phyloP scores from a whole-genome alignment of 257 asterid species.

The Solanum chiquidenum region DNA sequence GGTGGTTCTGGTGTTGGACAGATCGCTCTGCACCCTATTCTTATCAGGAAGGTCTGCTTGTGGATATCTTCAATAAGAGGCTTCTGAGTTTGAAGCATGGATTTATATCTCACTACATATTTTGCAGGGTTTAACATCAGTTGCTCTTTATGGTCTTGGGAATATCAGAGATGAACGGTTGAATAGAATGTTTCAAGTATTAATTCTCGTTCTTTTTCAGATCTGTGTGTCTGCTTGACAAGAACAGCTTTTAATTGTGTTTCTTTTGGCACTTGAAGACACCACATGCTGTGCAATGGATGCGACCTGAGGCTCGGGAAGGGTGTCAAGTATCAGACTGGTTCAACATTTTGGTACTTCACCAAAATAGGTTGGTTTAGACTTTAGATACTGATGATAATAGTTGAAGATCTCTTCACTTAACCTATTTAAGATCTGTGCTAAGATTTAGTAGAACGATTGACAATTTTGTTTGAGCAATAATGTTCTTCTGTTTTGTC shows the following conservation, averaged over 20 bases:
- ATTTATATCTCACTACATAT: background rate
- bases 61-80: slow-evolving; percentile 2
- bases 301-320: slow-evolving; percentile 93
- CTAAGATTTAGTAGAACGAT: background rate
- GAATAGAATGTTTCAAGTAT: slow-evolving; percentile 97
- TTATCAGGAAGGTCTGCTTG: slow-evolving; percentile 62
- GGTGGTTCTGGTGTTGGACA: slow-evolving; percentile 99
- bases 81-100: background rate
- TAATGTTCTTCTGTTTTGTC: slow-evolving; percentile 4
- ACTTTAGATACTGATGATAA: background rate
- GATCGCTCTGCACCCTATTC: slow-evolving; percentile 84
- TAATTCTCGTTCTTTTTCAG: background rate
- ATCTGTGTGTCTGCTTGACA: background rate
- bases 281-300: slow-evolving; percentile 99
- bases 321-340: slow-evolving; percentile 79
- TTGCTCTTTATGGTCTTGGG: slow-evolving; percentile 96
- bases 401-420: background rate
- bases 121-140: slow-evolving; percentile 84
- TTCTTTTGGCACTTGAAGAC: slow-evolving; percentile 44
- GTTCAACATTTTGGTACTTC: slow-evolving; percentile 93
- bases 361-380: slow-evolving; percentile 68
- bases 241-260: background rate
- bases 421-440: background rate
- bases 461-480: background rate
- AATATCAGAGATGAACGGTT: slow-evolving; percentile 97